Conservation (phyloP, 352 stramenopile genomes). For the Phytophthora hybrid region DNA sequence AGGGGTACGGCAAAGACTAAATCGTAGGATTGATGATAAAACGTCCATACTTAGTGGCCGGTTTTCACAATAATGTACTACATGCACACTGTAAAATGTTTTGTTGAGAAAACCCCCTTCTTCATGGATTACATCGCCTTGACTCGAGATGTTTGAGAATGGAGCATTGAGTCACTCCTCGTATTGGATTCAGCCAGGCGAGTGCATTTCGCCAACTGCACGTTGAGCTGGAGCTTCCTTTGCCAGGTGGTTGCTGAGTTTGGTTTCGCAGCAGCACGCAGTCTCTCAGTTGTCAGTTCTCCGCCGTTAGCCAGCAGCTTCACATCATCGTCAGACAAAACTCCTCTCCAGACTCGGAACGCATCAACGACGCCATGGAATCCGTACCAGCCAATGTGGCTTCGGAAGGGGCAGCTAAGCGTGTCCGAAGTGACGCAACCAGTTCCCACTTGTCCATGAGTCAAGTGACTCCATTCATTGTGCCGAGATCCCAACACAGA, state of each 20-base stretch:
- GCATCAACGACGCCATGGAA: constrained; percentile 47
- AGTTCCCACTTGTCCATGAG: constrained; percentile 28
- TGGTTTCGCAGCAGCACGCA: too few relatives aligned
- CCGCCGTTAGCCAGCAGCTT: constrained; percentile 11
- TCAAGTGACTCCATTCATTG: constrained; percentile 13
- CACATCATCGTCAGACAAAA: constrained; percentile 16
- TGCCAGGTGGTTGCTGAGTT: too few relatives aligned
- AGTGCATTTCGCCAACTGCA: neutral
- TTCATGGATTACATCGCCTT: too few relatives aligned
- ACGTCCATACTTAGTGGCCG: too few relatives aligned
- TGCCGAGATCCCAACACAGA: neutral
- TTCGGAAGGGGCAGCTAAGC: neutral
- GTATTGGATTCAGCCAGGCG: neutral
- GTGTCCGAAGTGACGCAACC: constrained; percentile 26
- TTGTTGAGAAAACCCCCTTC: too few relatives aligned
- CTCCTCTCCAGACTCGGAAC: constrained; percentile 41
- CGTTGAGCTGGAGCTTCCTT: too few relatives aligned
- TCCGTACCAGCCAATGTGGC: constrained; percentile 33
- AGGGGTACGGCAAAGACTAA: too few relatives aligned
- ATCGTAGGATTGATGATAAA: too few relatives aligned
- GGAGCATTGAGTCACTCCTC: too few relatives aligned
- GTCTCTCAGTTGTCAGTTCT: neutral
- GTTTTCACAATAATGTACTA: too few relatives aligned
- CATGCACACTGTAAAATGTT: too few relatives aligned
- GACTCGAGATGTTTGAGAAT: too few relatives aligned